These are phyloP conservation scores for Moesziomyces sp. DNA, from an alignment of 1,284 basidiomycete species.

Conservation along the genomic window DNA sequence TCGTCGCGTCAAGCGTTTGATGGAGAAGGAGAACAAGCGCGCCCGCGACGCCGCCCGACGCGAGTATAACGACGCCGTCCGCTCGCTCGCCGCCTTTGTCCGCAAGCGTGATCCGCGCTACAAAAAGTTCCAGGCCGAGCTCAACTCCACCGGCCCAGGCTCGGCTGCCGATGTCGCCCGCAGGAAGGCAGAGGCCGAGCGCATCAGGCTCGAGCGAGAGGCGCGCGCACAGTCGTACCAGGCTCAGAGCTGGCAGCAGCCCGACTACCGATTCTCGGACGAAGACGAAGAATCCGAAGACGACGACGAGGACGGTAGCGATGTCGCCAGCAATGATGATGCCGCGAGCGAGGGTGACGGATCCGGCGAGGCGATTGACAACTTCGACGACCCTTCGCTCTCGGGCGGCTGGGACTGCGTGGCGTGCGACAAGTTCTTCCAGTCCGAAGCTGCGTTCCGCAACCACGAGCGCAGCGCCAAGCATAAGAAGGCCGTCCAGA, in stretches of 20 bases:
- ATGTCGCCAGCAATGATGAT: conserved; percentile 16
- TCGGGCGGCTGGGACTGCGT: conserved; percentile 82
- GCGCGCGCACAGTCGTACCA: conserved; percentile 75
- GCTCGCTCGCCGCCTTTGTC: conserved; percentile 80
- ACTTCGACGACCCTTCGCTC: conserved; percentile 20
- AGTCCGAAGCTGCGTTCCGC: conserved; percentile 91
- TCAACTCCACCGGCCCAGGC: conserved; percentile 77
- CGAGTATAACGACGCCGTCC: conserved; percentile 92
- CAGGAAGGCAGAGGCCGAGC: conserved; percentile 71
- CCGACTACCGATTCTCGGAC: conserved; percentile 54
- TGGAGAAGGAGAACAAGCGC: conserved; percentile 97
- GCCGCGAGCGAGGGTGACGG: no score
- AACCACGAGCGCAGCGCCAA: conserved; percentile 97
- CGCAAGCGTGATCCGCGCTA: conserved; percentile 94
- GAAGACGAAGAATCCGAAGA: conserved; percentile 22
- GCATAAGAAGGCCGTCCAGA: conserved; percentile 76
- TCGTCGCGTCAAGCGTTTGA: conserved; percentile 79
- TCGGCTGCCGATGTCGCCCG: conserved; percentile 70
- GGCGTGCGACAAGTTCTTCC: conserved; percentile 90
- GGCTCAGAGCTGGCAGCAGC: conserved; percentile 61
- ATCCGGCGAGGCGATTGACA: conserved; percentile 3
- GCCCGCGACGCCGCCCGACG: conserved; percentile 83
- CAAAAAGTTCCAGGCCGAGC: conserved; percentile 71
- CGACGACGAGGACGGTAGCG: conserved; percentile 21
- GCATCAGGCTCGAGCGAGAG: conserved; percentile 67